A percentile compares a stretch with the other conserved stretches of the same genome.
These are phyloP conservation scores for Schrenkiella parvula DNA, from an alignment of 345 rosid species.

Conservation along the genomic window DNA sequence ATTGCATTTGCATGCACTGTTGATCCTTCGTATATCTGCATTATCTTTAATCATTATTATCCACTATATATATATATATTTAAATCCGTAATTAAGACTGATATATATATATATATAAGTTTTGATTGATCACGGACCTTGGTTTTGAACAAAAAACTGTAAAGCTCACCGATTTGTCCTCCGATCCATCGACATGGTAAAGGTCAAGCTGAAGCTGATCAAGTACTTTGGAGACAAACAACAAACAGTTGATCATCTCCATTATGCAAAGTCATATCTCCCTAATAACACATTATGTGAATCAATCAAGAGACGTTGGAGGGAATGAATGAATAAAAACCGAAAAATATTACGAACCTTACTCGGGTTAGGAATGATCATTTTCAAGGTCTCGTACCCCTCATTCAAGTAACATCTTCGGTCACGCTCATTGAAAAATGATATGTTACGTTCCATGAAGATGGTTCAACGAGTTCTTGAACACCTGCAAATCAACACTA, in stretches of 20 bases:
- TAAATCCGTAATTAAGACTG: neutral
- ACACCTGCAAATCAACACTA: slow-evolving; percentile 17
- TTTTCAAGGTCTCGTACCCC: slow-evolving; percentile 44
- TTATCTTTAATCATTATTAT: neutral
- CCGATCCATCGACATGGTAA: slow-evolving; percentile 80
- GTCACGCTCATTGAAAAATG: slow-evolving; percentile 39
- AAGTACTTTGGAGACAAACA: slow-evolving; percentile 60
- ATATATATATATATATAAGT: neutral
- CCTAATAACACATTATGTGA: slow-evolving; percentile 27
- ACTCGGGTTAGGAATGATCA: slow-evolving; percentile 59
- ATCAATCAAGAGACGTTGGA: neutral
- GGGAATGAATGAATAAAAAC: neutral
- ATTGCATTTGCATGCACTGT: slow-evolving; percentile 39
- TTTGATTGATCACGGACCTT: slow-evolving; percentile 44
- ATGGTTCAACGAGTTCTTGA: neutral
- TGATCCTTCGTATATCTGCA: slow-evolving; percentile 46
- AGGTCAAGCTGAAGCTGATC: slow-evolving; percentile 78
- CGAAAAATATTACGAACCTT: slow-evolving; percentile 49
- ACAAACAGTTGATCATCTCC: slow-evolving; percentile 73
- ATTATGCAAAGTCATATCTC: slow-evolving; percentile 68
- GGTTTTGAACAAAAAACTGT: slow-evolving; percentile 67
- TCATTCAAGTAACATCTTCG: slow-evolving; percentile 59
- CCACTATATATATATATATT: neutral
- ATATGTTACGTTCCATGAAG: slow-evolving; percentile 4
- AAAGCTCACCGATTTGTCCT: slow-evolving; percentile 75